Base-by-base conservation (phyloP, 2,329 filamentous ascomycete genomes). In the Thermomyces lanuginosus region DNA sequence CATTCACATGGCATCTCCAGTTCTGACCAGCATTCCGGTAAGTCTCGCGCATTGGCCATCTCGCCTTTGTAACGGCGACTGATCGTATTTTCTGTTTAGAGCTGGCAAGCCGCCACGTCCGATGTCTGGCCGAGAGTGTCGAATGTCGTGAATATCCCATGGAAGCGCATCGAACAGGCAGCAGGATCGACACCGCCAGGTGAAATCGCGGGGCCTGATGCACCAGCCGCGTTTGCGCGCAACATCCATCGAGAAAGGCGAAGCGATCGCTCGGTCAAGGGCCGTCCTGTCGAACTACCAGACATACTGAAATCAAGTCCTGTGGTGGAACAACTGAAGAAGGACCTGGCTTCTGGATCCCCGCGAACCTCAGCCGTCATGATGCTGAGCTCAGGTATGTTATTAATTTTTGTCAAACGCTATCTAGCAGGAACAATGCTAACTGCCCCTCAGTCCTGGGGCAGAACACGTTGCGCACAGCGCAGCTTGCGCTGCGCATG, bases 1-100 rank as follows among this genome's bases (percentile, higher is more conserved):
- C 33, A 26, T 36, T 44, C 41, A 42, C 43, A 66, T 66, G 64
- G 61, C 62, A 44, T 62, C 64, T 41, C 60, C 62, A 45, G 49
- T 56, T 39, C 53, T 61, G 36, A 46, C 59, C 39, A 52, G 51
- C 35, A 43, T 59, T 35, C 58, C 59, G 40, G 62, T 66, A 45
- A 40, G 60, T 13, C 15, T 9, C 8, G 13, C 8, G 16, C 6
- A 9, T 25, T 11, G 11, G 8, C 9, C 12, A 20, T n/a, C 8
- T 12, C 3, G 5, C 8, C 12, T 3, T 14, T 24, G 8, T 9
- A 16, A n/a, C 21, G 36, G 16, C 14, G 20, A 21, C 21, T 22
- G n/a, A 24, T n/a, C 11, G 1, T 13, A n/a, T 24, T 16, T 16
- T 6, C 14, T 23, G 9, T 10, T 15, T 36, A 70, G 63, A 60